Percentiles rank a stretch among this genome's conserved stretches.
Evolutionary conservation across 345 rosid species (phyloP).

Genomic region (Lepidium didymum): DNA sequence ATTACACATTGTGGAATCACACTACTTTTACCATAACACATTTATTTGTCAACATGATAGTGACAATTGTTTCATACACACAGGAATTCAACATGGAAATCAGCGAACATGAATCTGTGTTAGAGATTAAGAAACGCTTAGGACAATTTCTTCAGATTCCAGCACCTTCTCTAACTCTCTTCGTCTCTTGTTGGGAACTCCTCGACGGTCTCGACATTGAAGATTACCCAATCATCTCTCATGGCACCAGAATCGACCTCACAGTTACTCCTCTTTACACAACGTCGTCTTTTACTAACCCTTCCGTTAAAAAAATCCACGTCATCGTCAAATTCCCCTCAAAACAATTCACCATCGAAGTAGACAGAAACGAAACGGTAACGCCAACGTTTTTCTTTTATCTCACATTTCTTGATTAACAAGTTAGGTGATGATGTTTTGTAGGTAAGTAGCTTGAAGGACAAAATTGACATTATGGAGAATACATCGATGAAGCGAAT

Average conservation of each 20-base stretch:
- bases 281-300: not conserved
- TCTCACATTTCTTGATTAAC: constrained; percentile 1
- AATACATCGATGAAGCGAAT: constrained; percentile 57
- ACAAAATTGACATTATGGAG: constrained; percentile 65
- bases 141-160: constrained; percentile 53
- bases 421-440: not conserved
- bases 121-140: constrained; percentile 52
- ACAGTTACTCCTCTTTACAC: constrained; percentile 30
- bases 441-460: constrained; percentile 58
- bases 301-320: constrained; percentile 14
- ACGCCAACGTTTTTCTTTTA: not conserved
- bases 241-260: constrained; percentile 70
- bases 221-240: constrained; percentile 67
- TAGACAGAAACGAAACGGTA: constrained; percentile 72
- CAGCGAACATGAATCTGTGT: constrained; percentile 46
- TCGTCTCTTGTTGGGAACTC: constrained; percentile 69
- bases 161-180: constrained; percentile 41
- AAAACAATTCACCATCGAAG: constrained; percentile 39
- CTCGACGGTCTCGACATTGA: constrained; percentile 87
- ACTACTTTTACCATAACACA: not conserved
- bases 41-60: constrained; percentile 33
- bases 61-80: constrained; percentile 37
- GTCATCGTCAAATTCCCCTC: constrained; percentile 58
- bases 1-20: not conserved
- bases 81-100: constrained; percentile 52